Percentiles rank a stretch among this genome's conserved stretches.
Conservation (phyloP, 2,329 filamentous ascomycete species). For the Claviceps cyperi region DNA sequence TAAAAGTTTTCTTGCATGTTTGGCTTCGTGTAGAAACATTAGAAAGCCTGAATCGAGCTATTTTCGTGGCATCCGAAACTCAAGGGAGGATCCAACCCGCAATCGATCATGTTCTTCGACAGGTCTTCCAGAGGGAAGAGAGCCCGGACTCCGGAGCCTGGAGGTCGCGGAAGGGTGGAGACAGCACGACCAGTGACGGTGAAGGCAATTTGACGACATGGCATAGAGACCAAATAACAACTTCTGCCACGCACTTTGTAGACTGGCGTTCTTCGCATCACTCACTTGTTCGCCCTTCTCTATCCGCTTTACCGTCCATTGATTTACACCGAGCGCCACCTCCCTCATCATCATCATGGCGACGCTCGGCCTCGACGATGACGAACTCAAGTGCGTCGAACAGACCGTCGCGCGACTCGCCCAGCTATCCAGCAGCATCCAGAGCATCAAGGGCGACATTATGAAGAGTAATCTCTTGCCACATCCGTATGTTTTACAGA, state of each 20-base stretch:
- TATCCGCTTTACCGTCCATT: not conserved
- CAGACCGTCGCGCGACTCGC: conserved; percentile 53
- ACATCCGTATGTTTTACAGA: conserved; percentile 35
- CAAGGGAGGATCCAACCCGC: too few species aligned
- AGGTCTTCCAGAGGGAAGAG: too few species aligned
- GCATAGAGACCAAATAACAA: not conserved
- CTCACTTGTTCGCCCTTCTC: not conserved
- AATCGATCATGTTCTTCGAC: too few species aligned
- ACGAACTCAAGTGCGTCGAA: conserved; percentile 55
- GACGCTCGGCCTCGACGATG: conserved; percentile 35
- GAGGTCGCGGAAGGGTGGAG: not conserved
- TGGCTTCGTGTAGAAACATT: too few species aligned
- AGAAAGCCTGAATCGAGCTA: too few species aligned
- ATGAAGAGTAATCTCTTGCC: conserved; percentile 51
- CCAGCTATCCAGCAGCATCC: conserved; percentile 55
- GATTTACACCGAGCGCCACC: not conserved
- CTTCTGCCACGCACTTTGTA: not conserved
- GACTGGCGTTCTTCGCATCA: not conserved
- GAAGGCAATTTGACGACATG: not conserved
- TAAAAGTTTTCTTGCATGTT: too few species aligned
- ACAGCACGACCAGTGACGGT: not conserved
- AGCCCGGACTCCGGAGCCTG: too few species aligned
- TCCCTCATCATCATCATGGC: conserved; percentile 17
- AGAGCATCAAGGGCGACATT: conserved; percentile 47
- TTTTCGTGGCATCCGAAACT: too few species aligned